Conservation (phyloP, 345 rosid species). For the Anacardium occidentale region DNA sequence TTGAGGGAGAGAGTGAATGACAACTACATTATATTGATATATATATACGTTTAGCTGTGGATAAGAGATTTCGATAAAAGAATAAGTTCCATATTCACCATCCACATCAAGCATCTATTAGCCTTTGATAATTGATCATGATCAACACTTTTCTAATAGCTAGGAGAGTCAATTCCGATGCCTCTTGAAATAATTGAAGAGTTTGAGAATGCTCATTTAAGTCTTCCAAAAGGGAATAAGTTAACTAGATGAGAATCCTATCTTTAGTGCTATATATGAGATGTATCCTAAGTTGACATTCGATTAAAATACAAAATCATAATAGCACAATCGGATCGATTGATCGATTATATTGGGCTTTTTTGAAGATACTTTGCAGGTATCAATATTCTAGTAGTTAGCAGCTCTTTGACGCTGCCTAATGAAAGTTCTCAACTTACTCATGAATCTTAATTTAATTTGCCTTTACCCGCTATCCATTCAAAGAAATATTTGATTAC, state of each 20-base stretch:
- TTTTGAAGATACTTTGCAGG: too few species aligned
- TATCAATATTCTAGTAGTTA: too few species aligned
- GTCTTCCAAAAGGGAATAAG: background rate
- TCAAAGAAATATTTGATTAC: too few species aligned
- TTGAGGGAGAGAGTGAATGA: slow-evolving; percentile 15
- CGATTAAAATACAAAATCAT: background rate
- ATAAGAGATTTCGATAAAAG: background rate
- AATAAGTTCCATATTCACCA: background rate
- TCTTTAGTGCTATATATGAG: background rate
- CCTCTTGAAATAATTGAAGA: background rate
- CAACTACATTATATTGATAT: too few species aligned
- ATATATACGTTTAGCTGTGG: background rate
- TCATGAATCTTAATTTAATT: too few species aligned
- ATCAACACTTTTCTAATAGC: too few species aligned
- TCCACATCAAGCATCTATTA: too few species aligned
- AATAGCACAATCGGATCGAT: background rate
- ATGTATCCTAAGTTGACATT: slow-evolving; percentile 14
- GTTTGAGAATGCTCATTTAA: background rate
- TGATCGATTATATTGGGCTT: too few species aligned
- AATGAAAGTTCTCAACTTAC: too few species aligned
- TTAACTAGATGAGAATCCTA: slow-evolving; percentile 4
- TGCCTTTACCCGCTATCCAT: too few species aligned
- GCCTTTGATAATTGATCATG: too few species aligned
- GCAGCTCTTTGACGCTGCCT: too few species aligned
- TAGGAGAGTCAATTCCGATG: background rate